Evolutionary conservation across 805 yeast genomes (phyloP).

Genomic region (Candida ponderosae): DNA sequence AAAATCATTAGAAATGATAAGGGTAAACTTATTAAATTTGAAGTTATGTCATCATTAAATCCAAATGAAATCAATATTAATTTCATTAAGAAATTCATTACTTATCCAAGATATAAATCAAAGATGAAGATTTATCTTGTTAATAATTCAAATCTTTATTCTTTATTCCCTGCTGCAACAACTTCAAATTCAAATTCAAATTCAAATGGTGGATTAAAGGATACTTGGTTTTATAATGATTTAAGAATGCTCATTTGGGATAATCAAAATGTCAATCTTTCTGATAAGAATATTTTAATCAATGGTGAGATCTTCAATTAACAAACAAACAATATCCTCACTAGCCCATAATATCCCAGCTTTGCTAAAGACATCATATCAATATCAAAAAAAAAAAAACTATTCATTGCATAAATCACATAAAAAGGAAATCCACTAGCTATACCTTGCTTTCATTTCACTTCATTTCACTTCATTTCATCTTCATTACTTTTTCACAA

Average conservation of each 20-base stretch:
- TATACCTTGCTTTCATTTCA: too few relatives aligned
- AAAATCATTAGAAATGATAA: slow-evolving; percentile 30
- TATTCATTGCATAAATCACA: too few relatives aligned
- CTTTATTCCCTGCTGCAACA: too few relatives aligned
- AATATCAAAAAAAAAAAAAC: too few relatives aligned
- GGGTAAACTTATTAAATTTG: slow-evolving; percentile 31
- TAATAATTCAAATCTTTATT: slow-evolving; percentile 4
- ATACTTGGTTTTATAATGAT: slow-evolving; percentile 21
- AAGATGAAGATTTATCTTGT: slow-evolving; percentile 33
- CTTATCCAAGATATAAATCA: slow-evolving; percentile 36
- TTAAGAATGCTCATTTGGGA: slow-evolving; percentile 23
- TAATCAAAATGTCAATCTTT: slow-evolving; percentile 9
- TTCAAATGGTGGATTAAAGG: slow-evolving; percentile 6
- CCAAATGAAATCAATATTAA: slow-evolving; percentile 9
- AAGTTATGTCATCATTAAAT: slow-evolving; percentile 16
- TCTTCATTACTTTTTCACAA: too few relatives aligned
- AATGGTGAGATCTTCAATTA: not conserved
- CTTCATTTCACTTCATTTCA: too few relatives aligned
- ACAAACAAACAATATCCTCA: too few relatives aligned
- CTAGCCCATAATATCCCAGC: slow-evolving; percentile 10
- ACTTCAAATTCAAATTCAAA: too few relatives aligned
- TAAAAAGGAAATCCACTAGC: too few relatives aligned
- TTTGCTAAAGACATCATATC: slow-evolving; percentile 1
- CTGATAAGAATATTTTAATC: slow-evolving; percentile 15
- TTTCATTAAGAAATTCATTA: slow-evolving; percentile 28